Conservation (phyloP, 1,284 basidiomycete species). For the Sphaerobolus stellatus region DNA sequence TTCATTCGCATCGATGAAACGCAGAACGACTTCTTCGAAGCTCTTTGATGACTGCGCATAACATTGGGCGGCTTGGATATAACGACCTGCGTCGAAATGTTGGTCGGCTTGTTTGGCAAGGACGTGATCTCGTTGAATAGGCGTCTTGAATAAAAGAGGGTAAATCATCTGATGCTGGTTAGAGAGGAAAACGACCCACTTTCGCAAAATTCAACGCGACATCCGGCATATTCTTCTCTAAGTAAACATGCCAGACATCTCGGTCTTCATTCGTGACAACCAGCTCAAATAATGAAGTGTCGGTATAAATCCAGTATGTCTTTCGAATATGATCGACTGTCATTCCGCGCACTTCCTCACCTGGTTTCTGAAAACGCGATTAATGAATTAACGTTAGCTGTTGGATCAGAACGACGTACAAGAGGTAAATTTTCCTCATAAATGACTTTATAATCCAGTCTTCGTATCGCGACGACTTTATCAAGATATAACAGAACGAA, state of each 20-base stretch:
- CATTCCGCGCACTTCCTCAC: slow-evolving; percentile 71
- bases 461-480: slow-evolving; percentile 75
- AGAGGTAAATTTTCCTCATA: slow-evolving; percentile 85
- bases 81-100: slow-evolving; percentile 81
- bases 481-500: slow-evolving; percentile 86
- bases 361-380: slow-evolving; percentile 53
- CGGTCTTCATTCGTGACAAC: slow-evolving; percentile 86
- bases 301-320: slow-evolving; percentile 95
- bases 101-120: slow-evolving; percentile 83
- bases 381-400: slow-evolving; percentile 4
- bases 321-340: slow-evolving; percentile 81
- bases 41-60: slow-evolving; percentile 86
- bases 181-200: slow-evolving; percentile 46
- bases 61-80: slow-evolving; percentile 88
- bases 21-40: slow-evolving; percentile 92
- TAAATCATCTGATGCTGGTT: slow-evolving; percentile 7
- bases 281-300: slow-evolving; percentile 88
- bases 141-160: slow-evolving; percentile 55
- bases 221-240: slow-evolving; percentile 77
- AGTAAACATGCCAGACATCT: slow-evolving; percentile 92
- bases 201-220: slow-evolving; percentile 80
- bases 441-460: slow-evolving; percentile 77
- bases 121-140: slow-evolving; percentile 81
- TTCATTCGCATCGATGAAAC: slow-evolving; percentile 88
- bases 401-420: slow-evolving; percentile 43